Evolutionary conservation across 2,329 filamentous ascomycete species (phyloP).

Genomic region (Graphium sp.): DNA sequence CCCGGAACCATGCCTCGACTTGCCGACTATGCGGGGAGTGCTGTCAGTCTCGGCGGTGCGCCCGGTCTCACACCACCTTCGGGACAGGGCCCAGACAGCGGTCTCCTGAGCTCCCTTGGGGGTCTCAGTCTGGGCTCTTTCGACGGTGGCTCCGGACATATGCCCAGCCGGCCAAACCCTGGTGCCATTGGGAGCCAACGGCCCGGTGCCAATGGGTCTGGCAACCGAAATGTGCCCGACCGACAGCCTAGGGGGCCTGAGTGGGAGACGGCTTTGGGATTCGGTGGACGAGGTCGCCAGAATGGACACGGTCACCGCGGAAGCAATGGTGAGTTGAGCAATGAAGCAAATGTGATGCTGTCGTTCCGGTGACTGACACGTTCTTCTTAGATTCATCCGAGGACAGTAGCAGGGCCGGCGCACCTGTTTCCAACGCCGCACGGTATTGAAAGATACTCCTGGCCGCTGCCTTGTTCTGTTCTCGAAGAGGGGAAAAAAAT

Average conservation of each 20-base stretch:
- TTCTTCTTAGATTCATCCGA: too few species aligned
- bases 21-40: conserved; percentile 24
- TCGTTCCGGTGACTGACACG: too few species aligned
- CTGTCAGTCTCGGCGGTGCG: conserved; percentile 15
- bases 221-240: conserved; percentile 31
- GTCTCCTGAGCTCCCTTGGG: conserved; percentile 28
- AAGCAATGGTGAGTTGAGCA: conserved; percentile 26
- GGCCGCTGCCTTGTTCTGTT: too few species aligned
- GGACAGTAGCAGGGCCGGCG: too few species aligned
- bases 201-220: conserved; percentile 28
- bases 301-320: conserved; percentile 46
- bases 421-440: too few species aligned
- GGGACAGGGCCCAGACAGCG: conserved; percentile 19
- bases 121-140: conserved; percentile 33
- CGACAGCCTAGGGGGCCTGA: conserved; percentile 48
- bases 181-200: conserved; percentile 52
- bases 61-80: conserved; percentile 16
- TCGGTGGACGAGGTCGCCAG: conserved; percentile 32
- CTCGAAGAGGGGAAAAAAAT: too few species aligned
- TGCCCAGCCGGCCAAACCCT: conserved; percentile 27
- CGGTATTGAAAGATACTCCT: too few species aligned
- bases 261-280: conserved; percentile 38
- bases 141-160: conserved; percentile 23
- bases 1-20: conserved; percentile 20
- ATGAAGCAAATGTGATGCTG: too few species aligned